Percentiles rank a stretch among this genome's conserved stretches.
Evolutionary conservation across 371 early-diverging fungal species (phyloP).

Genomic region (Circinella minor): DNA sequence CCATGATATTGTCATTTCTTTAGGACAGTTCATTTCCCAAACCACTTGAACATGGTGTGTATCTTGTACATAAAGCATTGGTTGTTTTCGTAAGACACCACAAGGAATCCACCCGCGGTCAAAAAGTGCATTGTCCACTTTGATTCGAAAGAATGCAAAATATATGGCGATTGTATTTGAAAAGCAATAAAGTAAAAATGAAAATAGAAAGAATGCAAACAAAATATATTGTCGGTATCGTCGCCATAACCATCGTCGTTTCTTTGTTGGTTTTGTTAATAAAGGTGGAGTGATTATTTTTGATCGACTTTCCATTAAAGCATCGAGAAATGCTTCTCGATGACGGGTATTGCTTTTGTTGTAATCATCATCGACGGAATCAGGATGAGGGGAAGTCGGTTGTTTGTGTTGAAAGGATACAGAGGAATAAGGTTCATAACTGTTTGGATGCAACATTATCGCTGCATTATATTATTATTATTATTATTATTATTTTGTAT

Average conservation of each 20-base stretch:
- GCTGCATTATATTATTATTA: constrained; percentile 5
- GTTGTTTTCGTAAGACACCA: constrained; percentile 57
- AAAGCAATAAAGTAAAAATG: constrained; percentile 38
- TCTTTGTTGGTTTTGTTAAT: not conserved
- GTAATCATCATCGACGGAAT: constrained; percentile 13
- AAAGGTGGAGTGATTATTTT: not conserved
- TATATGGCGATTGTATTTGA: constrained; percentile 31
- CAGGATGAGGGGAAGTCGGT: constrained; percentile 49
- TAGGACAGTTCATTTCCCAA: constrained; percentile 65
- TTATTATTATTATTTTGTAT: not conserved
- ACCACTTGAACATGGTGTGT: constrained; percentile 56
- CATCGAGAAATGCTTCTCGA: constrained; percentile 22
- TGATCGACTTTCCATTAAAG: constrained; percentile 16
- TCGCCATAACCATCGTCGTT: constrained; percentile 34
- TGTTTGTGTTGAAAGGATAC: constrained; percentile 53
- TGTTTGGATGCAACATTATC: constrained; percentile 23
- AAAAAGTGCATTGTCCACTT: constrained; percentile 49
- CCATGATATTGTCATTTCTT: constrained; percentile 53
- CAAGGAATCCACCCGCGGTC: constrained; percentile 58
- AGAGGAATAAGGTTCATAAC: constrained; percentile 50
- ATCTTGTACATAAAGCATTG: constrained; percentile 60
- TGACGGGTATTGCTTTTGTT: constrained; percentile 18
- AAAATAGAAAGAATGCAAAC: constrained; percentile 20
- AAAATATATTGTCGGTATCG: constrained; percentile 42
- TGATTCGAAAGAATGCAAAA: constrained; percentile 10